Evolutionary conservation across 2,329 filamentous ascomycete genomes (phyloP).

Genomic region (Gnomoniopsis sp.): DNA sequence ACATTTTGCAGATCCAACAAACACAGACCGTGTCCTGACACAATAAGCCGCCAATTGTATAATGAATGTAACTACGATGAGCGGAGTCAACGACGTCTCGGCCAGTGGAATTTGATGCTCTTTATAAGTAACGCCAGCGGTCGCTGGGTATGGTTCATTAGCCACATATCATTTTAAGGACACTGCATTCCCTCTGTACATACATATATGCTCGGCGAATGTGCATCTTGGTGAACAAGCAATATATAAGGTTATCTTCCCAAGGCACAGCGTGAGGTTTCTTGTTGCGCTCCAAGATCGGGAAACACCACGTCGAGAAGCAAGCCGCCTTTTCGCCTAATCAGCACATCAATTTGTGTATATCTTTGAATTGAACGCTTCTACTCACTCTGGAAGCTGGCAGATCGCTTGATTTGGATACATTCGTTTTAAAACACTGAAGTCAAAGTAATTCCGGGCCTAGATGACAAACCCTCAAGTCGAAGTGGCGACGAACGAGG

Average conservation of each 20-base stretch:
- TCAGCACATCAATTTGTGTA: too few relatives aligned
- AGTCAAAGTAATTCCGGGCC: too few relatives aligned
- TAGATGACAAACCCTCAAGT: too few relatives aligned
- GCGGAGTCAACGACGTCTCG: background rate
- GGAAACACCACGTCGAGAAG: background rate
- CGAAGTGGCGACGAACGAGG: too few relatives aligned
- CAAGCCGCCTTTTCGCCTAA: background rate
- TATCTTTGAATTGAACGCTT: too few relatives aligned
- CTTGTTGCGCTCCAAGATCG: background rate
- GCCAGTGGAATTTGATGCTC: background rate
- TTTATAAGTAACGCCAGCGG: background rate
- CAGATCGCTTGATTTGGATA: too few relatives aligned
- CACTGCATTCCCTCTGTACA: background rate
- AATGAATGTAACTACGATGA: background rate
- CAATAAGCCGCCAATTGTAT: background rate
- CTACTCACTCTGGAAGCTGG: too few relatives aligned
- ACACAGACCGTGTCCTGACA: background rate
- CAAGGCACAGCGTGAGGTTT: background rate
- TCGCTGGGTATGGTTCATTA: background rate
- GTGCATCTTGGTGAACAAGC: background rate
- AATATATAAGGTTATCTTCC: background rate
- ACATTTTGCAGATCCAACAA: background rate
- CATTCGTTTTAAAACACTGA: too few relatives aligned
- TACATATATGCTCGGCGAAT: background rate
- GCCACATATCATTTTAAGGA: background rate